Base-by-base conservation (phyloP, 495 filamentous ascomycete genomes). In the Penicillium canariense region DNA sequence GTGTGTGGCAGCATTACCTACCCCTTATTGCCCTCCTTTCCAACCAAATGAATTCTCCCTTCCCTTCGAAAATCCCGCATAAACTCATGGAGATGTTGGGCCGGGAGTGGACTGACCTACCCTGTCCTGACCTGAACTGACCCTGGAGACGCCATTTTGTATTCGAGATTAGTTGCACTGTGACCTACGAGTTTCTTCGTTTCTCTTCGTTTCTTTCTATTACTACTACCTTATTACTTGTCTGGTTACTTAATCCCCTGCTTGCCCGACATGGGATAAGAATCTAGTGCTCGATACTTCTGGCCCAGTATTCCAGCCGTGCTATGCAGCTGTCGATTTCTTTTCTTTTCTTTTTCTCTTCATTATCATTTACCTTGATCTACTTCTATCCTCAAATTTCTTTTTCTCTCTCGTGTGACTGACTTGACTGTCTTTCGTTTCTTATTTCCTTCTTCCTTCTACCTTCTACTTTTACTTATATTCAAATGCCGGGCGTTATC, bases 141-240 rank as follows among this genome's bases (percentile, higher is more conserved):
- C 44, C 30, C 30, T 52, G 50, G 43, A 40, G 47, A 44, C 28
- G 43, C 52, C 56, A 48, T 60, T 60, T 58, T 73, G 65, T 68
- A 66, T 66, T 66, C 65, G 59, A 69, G 62, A 61, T 62, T 62
- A 62, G 52, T 60, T 68, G 65, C 62, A 66, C 65, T 68, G 65
- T 68, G 65, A 68, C 54, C 61, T 68, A 67, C 65, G 66, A 70
- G 57, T 62, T 68, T 65, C 50, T 63, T 61, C 40, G 49, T 55
- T 64, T 65, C 50, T 44, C 53, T 62, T 60, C 55, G n/a, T 60
- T 55, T 56, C 62, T 54, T 60, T 63, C 56, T 69, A 54, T 59
- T 67, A 68, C 48, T 68, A 69, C 50, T 68, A 68, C 40, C 46
- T 63, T 70, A 62, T 62, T 63, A 57, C 52, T 68, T 56, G 63